Conservation (phyloP, 164 flowering plant species). For the Saururus chinensis region DNA sequence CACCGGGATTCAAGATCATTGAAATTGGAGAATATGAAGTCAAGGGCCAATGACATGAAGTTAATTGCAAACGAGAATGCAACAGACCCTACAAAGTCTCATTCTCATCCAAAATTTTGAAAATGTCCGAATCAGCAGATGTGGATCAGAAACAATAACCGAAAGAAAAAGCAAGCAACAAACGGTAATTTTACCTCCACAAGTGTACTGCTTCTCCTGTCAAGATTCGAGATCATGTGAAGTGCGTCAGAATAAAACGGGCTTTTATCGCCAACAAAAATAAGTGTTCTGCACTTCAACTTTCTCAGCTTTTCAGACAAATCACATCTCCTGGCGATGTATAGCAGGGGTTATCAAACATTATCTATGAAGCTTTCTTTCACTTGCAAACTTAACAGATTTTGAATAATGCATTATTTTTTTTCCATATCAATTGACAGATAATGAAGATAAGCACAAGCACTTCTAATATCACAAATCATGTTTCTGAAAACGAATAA, state of each 20-base stretch:
- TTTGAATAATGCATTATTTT: too few species aligned
- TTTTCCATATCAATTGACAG: not conserved
- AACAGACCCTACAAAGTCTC: too few species aligned
- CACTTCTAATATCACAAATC: not conserved
- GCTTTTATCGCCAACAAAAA: constrained; percentile 76
- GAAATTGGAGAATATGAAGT: not conserved
- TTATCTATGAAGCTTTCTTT: not conserved
- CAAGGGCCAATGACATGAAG: not conserved
- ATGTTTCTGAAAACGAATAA: not conserved
- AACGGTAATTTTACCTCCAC: constrained; percentile 50
- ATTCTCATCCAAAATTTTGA: not conserved
- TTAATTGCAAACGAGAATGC: too few species aligned
- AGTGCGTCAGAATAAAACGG: constrained; percentile 68
- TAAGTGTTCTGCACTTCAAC: constrained; percentile 55
- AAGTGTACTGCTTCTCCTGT: constrained; percentile 44
- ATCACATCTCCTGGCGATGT: constrained; percentile 54
- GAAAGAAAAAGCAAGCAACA: not conserved
- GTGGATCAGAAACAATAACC: not conserved
- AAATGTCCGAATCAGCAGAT: not conserved
- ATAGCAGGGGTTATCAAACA: not conserved
- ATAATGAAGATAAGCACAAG: not conserved
- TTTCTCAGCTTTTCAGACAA: constrained; percentile 50
- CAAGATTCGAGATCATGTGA: constrained; percentile 63
- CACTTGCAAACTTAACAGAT: too few species aligned
- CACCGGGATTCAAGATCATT: not conserved